Percentiles rank a stretch among this genome's conserved stretches.
These are phyloP conservation scores for Candida golubevii DNA, from an alignment of 805 yeast genomes.

Conservation along the genomic window DNA sequence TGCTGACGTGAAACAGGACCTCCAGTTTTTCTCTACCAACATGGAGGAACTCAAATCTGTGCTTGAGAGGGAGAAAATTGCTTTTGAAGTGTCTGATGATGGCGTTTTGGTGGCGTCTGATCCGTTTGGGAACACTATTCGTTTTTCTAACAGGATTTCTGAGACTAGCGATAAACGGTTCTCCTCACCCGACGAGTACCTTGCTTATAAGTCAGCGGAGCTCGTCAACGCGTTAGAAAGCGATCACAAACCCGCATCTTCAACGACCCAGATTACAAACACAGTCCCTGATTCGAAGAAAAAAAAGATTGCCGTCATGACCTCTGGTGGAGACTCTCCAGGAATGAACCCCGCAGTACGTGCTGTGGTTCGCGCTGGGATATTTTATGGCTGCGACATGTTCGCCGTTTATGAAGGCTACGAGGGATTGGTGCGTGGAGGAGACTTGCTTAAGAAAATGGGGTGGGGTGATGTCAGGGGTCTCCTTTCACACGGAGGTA, in stretches of 20 bases:
- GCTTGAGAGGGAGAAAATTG: conserved; percentile 11
- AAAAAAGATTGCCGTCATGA: conserved; percentile 81
- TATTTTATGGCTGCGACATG: conserved; percentile 81
- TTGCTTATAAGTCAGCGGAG: conserved; percentile 22
- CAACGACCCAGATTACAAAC: neutral
- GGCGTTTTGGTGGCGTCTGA: conserved; percentile 18
- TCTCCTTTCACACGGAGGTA: conserved; percentile 89
- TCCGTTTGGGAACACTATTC: conserved; percentile 33
- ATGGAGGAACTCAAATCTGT: conserved; percentile 20
- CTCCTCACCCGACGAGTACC: conserved; percentile 25
- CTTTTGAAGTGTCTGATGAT: conserved; percentile 8
- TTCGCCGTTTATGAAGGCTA: conserved; percentile 93
- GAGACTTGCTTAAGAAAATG: conserved; percentile 70
- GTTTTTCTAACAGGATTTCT: conserved; percentile 22
- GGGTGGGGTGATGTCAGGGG: conserved; percentile 95
- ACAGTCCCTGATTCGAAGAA: conserved; percentile 3
- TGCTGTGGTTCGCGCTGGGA: conserved; percentile 92
- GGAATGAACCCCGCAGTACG: conserved; percentile 98
- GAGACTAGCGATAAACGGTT: conserved; percentile 20
- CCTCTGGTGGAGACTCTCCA: conserved; percentile 98
- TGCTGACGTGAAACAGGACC: conserved; percentile 13
- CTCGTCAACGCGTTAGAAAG: conserved; percentile 16
- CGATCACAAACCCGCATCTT: neutral
- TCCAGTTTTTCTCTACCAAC: conserved; percentile 32
- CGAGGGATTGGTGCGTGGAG: conserved; percentile 88